These are phyloP conservation scores for Hygrophila difformis DNA, from an alignment of 257 asterid genomes.

Conservation along the genomic window DNA sequence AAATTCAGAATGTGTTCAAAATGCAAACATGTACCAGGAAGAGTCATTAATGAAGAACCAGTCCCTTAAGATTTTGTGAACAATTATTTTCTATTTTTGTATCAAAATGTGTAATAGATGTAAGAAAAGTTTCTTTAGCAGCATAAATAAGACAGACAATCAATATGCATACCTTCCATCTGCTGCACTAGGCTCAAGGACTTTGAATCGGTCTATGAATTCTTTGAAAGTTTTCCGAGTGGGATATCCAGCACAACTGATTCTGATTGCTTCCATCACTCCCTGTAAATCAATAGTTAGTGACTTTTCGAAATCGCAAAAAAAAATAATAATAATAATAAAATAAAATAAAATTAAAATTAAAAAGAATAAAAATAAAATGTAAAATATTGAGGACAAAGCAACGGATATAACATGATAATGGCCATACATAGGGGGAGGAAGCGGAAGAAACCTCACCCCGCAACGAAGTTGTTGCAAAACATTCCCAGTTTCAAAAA, in stretches of 20 bases:
- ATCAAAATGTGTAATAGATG: no score
- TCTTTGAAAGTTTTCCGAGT: constrained; percentile 71
- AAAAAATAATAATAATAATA: no score
- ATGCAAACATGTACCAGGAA: no score
- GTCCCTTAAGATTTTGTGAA: no score
- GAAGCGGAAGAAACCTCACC: constrained; percentile 30
- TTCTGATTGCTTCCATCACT: constrained; percentile 92
- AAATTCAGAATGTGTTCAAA: no score
- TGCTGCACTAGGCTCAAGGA: constrained; percentile 53
- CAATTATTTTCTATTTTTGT: no score
- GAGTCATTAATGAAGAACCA: no score
- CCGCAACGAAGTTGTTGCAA: constrained; percentile 94
- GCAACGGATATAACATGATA: not conserved
- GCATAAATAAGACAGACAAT: not conserved
- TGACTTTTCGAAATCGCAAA: constrained; percentile 16
- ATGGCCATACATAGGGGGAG: not conserved
- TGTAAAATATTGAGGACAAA: not conserved
- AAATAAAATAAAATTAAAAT: no score
- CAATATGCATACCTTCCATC: constrained; percentile 56
- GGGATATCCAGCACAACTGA: constrained; percentile 96
- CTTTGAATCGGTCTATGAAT: constrained; percentile 54
- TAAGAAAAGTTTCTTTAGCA: not conserved
- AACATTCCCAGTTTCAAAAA: constrained; percentile 74
- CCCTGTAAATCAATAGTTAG: constrained; percentile 40
- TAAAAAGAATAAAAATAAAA: no score